Conservation (phyloP, 2,329 filamentous ascomycete genomes). For the Aspergillus fumigatiaffinis region DNA sequence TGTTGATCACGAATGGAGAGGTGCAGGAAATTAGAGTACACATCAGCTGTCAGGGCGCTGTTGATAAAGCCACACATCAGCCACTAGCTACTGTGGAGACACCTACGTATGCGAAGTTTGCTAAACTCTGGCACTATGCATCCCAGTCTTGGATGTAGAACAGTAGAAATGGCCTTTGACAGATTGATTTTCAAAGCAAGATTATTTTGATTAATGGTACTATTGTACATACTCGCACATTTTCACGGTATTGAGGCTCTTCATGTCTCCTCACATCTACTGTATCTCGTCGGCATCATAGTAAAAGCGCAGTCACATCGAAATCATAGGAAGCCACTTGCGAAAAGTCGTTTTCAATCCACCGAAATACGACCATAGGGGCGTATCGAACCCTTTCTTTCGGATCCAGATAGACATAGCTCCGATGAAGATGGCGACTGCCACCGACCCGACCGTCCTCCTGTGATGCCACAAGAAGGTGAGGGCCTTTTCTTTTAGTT, state of each 20-base stretch:
- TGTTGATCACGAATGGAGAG: constrained; percentile 10
- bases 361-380: constrained; percentile 31
- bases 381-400: constrained; percentile 38
- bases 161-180: neutral
- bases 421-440: constrained; percentile 63
- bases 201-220: neutral
- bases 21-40: constrained; percentile 28
- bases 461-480: constrained; percentile 61
- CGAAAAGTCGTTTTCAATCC: constrained; percentile 24
- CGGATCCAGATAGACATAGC: constrained; percentile 65
- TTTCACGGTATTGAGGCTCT: neutral
- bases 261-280: neutral
- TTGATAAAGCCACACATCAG: constrained; percentile 27
- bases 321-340: neutral
- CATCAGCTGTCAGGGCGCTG: constrained; percentile 24
- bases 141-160: constrained; percentile 66
- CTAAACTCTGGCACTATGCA: constrained; percentile 84
- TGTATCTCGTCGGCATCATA: neutral
- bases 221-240: neutral
- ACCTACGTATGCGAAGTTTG: neutral
- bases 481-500: constrained; percentile 52
- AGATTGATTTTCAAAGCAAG: neutral
- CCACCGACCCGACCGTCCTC: constrained; percentile 58
- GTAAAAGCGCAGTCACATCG: neutral
- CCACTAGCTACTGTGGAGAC: constrained; percentile 18